Evolutionary conservation across 768 basidiomycete genomes (phyloP), one percentile per base, ranked within the genome.

Genomic region (Hebeloma cylindrosporum): DNA sequence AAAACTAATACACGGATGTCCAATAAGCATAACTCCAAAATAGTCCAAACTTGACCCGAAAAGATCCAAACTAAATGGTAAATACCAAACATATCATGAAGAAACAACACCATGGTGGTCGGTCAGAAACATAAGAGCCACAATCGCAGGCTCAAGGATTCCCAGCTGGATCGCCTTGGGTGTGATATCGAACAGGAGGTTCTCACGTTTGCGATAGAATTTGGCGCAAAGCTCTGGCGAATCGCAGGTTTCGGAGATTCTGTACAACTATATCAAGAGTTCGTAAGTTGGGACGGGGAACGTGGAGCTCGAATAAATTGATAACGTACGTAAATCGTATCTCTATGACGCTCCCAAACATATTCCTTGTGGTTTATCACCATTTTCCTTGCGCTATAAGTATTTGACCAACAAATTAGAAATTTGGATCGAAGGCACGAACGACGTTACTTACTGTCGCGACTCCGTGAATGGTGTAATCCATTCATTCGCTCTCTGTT

Each of bases 81-180:
- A 33, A 33, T 16, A 33, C 16, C 20, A 33, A 33, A 33, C 20
- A 13, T 11, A 31, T 18, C 13, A 9, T n/a, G 18, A 26, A 8
- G 21, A 5, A 10, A 9, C 31, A 34, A 16, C 16, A 10, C 16
- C 16, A 11, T 20, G 40, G 30, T 48, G 47, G 23, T 43, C 41
- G 7, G 41, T 48, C 11, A 43, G 35, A 9, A 43, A 16, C n/a
- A 48, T 27, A 10, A 48, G 25, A 6, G 47, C 34, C 25, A 48
- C 47, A 11, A 48, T 36, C 4, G 41, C 18, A 9, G 47, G 18
- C 25, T 41, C 47, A 9, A 48, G 20, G 10, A 43, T 20, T 14
- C 34, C 34, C 2, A 22, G 8, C 23, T 16, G 22, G 14, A 48
- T 11, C 2, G 40, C 34, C 17, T 31, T 29, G 1, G 47, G 47